Evolutionary conservation across 441 rosid genomes (phyloP).

Genomic region (Raphanus hybrid): DNA sequence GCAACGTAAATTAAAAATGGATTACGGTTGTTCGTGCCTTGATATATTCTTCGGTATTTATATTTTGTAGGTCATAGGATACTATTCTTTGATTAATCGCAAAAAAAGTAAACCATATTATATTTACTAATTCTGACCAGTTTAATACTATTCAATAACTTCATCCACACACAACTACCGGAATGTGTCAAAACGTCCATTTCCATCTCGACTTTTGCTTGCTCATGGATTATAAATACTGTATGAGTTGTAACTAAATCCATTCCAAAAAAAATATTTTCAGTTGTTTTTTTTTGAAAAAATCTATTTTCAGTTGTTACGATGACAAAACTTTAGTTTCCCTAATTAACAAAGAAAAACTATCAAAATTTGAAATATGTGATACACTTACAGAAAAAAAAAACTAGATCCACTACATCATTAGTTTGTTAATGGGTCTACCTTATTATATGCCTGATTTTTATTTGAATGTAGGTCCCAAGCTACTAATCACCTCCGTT

Average conservation of each 20-base stretch:
- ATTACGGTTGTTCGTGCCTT: slow-evolving; percentile 6
- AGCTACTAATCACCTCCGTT: too few relatives aligned
- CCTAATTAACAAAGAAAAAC: too few relatives aligned
- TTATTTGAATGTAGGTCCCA: too few relatives aligned
- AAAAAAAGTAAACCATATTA: slow-evolving; percentile 15
- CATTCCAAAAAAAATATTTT: too few relatives aligned
- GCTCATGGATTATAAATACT: too few relatives aligned
- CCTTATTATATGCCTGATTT: too few relatives aligned
- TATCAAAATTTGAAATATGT: too few relatives aligned
- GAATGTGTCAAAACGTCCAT: not conserved
- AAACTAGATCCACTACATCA: too few relatives aligned
- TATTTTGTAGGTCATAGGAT: not conserved
- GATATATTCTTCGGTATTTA: not conserved
- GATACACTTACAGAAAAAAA: too few relatives aligned
- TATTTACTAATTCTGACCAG: not conserved
- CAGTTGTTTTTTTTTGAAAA: too few relatives aligned
- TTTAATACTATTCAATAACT: not conserved
- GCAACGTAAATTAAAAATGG: slow-evolving; percentile 5
- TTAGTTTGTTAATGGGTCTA: too few relatives aligned
- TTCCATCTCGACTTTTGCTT: not conserved
- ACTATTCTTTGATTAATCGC: slow-evolving; percentile 9
- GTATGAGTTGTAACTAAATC: too few relatives aligned
- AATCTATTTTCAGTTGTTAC: not conserved
- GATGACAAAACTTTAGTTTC: not conserved
- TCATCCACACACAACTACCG: not conserved